Evolutionary conservation across 2,329 filamentous ascomycete species (phyloP).

Genomic region (Trichoderma sp.): DNA sequence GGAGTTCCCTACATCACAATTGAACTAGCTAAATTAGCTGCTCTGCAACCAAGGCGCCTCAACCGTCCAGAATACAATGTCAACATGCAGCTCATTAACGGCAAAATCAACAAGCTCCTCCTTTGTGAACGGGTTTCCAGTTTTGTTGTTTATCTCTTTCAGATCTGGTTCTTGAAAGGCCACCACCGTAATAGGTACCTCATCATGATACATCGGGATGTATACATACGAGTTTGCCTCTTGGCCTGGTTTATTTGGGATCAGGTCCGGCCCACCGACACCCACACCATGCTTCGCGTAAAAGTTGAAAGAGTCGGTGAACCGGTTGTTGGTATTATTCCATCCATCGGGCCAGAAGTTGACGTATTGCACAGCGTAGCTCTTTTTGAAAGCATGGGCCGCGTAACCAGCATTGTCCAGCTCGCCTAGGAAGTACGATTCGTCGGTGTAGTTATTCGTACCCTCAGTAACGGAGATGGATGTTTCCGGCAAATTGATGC

Average conservation of each 20-base stretch:
- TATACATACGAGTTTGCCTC: conserved; percentile 22
- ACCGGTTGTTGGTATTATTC: conserved; percentile 17
- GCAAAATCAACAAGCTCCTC: conserved; percentile 23
- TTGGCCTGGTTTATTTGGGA: conserved; percentile 17
- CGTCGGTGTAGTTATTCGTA: conserved; percentile 18
- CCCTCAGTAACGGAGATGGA: conserved; percentile 13
- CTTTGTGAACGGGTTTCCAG: conserved; percentile 21
- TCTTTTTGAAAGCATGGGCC: conserved; percentile 19
- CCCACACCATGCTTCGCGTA: conserved; percentile 21
- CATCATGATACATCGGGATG: conserved; percentile 11
- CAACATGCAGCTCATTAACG: not conserved
- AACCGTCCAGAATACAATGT: conserved; percentile 3
- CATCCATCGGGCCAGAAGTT: conserved; percentile 26
- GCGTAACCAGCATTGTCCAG: conserved; percentile 21
- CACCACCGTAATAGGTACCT: not conserved
- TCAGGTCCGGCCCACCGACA: conserved; percentile 23
- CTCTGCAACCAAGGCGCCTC: not conserved
- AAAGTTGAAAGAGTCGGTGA: conserved; percentile 20
- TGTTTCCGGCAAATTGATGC: conserved; percentile 25
- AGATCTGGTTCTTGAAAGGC: not conserved
- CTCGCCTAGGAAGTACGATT: conserved; percentile 18
- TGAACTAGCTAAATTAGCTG: not conserved
- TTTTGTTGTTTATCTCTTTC: conserved; percentile 11
- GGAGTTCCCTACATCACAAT: not conserved
- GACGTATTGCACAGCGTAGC: conserved; percentile 25